phyloP scores from a whole-genome alignment of 805 yeast genomes.

The Yarrowia porcina region DNA sequence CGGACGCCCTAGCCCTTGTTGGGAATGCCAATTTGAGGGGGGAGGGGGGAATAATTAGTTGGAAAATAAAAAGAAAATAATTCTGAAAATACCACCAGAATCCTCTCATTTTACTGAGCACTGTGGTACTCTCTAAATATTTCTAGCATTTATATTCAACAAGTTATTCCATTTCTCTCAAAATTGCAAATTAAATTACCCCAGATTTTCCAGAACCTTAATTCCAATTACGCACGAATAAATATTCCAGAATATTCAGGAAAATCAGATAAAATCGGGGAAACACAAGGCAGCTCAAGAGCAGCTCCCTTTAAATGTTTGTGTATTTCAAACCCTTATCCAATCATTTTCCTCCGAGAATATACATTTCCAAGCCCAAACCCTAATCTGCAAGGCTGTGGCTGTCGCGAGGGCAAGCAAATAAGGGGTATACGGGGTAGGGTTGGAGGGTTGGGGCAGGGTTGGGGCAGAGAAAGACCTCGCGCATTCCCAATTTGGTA shows the following conservation, averaged over 20 bases:
- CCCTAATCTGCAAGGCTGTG: conserved; percentile 1
- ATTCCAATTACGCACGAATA: not conserved
- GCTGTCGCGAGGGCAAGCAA: conserved; percentile 13
- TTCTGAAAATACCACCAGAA: not conserved
- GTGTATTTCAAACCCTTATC: not conserved
- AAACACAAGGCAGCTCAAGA: too few relatives aligned
- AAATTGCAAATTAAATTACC: too few relatives aligned
- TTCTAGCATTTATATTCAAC: not conserved
- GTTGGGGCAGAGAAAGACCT: not conserved
- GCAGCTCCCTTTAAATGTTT: too few relatives aligned
- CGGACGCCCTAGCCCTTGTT: not conserved
- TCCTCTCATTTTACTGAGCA: too few relatives aligned
- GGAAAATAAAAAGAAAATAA: not conserved
- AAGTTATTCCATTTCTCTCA: too few relatives aligned
- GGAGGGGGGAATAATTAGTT: too few relatives aligned
- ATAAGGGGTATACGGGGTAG: not conserved
- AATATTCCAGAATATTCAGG: not conserved
- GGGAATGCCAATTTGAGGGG: not conserved
- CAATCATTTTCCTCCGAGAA: not conserved
- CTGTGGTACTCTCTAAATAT: too few relatives aligned
- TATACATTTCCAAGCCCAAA: not conserved
- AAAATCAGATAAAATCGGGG: not conserved
- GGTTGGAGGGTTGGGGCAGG: not conserved
- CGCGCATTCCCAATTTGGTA: not conserved
- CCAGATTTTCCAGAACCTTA: not conserved